These are phyloP conservation scores for Schrenkiella parvula DNA, from an alignment of 345 rosid species.

Conservation along the genomic window DNA sequence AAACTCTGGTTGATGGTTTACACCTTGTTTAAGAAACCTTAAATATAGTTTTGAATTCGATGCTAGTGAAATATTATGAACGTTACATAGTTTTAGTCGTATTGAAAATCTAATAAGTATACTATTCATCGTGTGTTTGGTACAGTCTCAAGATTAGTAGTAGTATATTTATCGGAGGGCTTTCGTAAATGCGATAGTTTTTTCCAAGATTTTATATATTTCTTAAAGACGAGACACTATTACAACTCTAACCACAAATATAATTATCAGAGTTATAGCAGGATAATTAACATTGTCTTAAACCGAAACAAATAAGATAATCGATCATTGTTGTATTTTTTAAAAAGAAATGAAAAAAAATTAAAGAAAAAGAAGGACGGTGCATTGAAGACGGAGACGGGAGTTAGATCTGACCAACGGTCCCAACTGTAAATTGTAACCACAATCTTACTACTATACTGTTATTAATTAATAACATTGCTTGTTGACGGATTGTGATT, in stretches of 20 bases:
- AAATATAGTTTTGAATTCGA: neutral
- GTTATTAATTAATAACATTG: neutral
- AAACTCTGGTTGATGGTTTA: conserved; percentile 8
- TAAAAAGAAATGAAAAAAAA: neutral
- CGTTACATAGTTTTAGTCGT: neutral
- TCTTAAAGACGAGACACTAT: neutral
- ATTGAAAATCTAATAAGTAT: neutral
- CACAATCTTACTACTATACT: neutral
- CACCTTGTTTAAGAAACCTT: conserved; percentile 18
- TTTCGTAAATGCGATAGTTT: neutral
- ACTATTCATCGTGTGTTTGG: neutral
- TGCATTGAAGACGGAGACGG: conserved; percentile 36
- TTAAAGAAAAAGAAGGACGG: conserved; percentile 23
- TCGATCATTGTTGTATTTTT: neutral
- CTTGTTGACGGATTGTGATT: neutral
- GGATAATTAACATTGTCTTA: no score
- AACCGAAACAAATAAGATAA: neutral
- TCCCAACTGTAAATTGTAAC: conserved; percentile 31
- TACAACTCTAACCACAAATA: no score
- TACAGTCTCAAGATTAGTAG: neutral
- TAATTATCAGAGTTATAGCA: no score
- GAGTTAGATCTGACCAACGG: conserved; percentile 27
- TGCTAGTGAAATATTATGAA: neutral
- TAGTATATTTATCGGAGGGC: neutral
- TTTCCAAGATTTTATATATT: neutral